Evolutionary conservation across 208 protist species (phyloP).

Genomic region (Herpetomonas muscarum): DNA sequence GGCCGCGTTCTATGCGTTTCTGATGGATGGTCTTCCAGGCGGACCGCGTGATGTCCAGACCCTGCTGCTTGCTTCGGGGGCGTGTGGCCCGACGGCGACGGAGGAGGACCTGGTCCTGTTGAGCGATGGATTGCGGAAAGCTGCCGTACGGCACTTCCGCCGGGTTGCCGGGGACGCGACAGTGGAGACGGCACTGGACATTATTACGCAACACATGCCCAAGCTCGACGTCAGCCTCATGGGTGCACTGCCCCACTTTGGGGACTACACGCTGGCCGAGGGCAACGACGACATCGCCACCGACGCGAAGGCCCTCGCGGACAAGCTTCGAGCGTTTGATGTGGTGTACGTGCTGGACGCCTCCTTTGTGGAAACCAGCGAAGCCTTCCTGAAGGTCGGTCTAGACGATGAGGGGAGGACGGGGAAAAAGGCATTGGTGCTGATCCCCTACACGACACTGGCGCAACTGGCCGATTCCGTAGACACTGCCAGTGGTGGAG

Average conservation of each 20-base stretch:
- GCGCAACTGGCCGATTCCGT: constrained; percentile 59
- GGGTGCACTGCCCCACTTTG: constrained; percentile 63
- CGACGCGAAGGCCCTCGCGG: constrained; percentile 31
- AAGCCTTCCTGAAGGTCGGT: constrained; percentile 59
- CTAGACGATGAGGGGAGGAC: not conserved
- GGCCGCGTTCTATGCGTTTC: constrained; percentile 44
- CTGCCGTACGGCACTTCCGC: constrained; percentile 37
- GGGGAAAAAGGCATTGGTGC: constrained; percentile 25
- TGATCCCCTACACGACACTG: constrained; percentile 60
- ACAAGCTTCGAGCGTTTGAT: constrained; percentile 25
- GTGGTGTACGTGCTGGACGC: constrained; percentile 72
- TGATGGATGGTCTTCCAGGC: constrained; percentile 35
- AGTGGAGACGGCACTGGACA: constrained; percentile 56
- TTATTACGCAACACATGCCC: constrained; percentile 57
- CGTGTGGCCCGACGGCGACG: constrained; percentile 5
- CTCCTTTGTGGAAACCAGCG: constrained; percentile 81
- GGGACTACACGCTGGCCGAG: constrained; percentile 46
- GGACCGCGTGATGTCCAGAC: constrained; percentile 42
- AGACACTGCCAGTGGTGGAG: constrained; percentile 7
- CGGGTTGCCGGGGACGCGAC: constrained; percentile 17
- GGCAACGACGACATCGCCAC: constrained; percentile 48
- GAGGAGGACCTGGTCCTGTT: constrained; percentile 61
- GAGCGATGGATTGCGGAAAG: constrained; percentile 45
- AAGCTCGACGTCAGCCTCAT: constrained; percentile 75
- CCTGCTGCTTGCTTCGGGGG: constrained; percentile 35